These are phyloP conservation scores for Acorus gramineus DNA, from an alignment of 106 monocot genomes.

Conservation along the genomic window DNA sequence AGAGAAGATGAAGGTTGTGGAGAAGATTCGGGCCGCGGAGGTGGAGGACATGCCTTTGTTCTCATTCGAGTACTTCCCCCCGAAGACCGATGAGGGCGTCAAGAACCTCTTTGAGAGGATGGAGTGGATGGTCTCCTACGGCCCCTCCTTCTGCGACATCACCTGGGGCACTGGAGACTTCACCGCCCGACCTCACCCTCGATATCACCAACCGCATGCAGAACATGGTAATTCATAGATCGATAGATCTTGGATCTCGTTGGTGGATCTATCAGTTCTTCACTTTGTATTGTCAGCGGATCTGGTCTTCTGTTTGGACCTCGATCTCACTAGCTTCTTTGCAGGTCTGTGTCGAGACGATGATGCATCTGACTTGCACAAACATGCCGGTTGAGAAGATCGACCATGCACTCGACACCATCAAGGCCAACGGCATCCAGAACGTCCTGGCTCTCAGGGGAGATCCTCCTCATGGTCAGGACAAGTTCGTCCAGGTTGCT, in stretches of 20 bases:
- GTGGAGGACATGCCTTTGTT: conserved; percentile 25
- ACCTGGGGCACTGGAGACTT: conserved; percentile 49
- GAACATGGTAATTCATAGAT: background rate
- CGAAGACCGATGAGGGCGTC: conserved; percentile 20
- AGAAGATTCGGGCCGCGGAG: conserved; percentile 12
- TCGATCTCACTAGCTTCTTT: too few relatives aligned
- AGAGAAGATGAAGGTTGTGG: conserved; percentile 27
- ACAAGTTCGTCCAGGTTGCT: conserved; percentile 1
- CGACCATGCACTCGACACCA: conserved; percentile 32
- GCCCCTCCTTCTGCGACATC: conserved; percentile 51
- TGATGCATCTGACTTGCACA: conserved; percentile 56
- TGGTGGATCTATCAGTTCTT: too few relatives aligned
- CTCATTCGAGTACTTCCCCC: conserved; percentile 62
- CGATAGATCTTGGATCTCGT: too few relatives aligned
- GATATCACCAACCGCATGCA: conserved; percentile 46
- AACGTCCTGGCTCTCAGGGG: conserved; percentile 57
- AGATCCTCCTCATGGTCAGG: conserved; percentile 27
- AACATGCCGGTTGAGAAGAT: conserved; percentile 35
- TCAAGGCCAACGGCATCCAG: conserved; percentile 17
- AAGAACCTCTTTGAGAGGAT: conserved; percentile 20
- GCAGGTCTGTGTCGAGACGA: conserved; percentile 37
- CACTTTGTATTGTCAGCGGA: too few relatives aligned
- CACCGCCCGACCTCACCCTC: conserved; percentile 27
- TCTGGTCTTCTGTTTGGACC: too few relatives aligned
- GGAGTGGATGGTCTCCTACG: conserved; percentile 25